Percentiles rank a stretch among this genome's conserved stretches.
Conservation (phyloP, 2,329 filamentous ascomycete genomes). For the Fusarium algeriense region DNA sequence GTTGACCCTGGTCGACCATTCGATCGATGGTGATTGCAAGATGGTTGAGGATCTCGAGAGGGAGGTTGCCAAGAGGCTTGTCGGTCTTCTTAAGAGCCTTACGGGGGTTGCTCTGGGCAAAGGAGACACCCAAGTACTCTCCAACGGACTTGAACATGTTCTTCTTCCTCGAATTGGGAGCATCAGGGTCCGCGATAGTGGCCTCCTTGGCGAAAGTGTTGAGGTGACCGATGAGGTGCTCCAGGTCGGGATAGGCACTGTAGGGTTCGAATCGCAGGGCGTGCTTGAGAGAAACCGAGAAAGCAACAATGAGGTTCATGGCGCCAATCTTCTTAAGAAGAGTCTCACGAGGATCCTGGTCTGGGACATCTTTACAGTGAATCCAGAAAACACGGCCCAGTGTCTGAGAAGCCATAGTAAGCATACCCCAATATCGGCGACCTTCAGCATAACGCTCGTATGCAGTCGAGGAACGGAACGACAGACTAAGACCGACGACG, state of each 20-base stretch:
- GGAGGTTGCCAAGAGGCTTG: conserved; percentile 83
- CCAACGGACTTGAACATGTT: conserved; percentile 73
- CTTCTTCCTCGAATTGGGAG: conserved; percentile 56
- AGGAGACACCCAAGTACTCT: conserved; percentile 80
- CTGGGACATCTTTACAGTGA: conserved; percentile 71
- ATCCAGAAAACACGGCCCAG: conserved; percentile 87
- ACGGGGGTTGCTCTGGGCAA: conserved; percentile 82
- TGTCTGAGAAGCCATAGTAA: conserved; percentile 72
- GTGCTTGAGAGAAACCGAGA: conserved; percentile 83
- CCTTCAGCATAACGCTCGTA: conserved; percentile 80
- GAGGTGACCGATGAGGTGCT: conserved; percentile 76
- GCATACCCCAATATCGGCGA: conserved; percentile 71
- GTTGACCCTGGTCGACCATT: conserved; percentile 66
- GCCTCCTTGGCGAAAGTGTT: conserved; percentile 77
- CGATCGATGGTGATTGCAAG: conserved; percentile 75
- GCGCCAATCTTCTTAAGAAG: conserved; percentile 78
- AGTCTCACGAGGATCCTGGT: conserved; percentile 69
- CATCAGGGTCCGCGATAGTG: conserved; percentile 55
- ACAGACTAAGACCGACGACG: conserved; percentile 82
- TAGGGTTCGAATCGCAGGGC: conserved; percentile 87
- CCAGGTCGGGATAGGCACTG: conserved; percentile 79
- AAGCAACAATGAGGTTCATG: conserved; percentile 83
- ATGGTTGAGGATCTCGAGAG: conserved; percentile 82
- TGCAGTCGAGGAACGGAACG: conserved; percentile 80
- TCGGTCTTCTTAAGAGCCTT: conserved; percentile 80